Conservation (phyloP, 306 rosid species). For the Adenanthera pavonina region DNA sequence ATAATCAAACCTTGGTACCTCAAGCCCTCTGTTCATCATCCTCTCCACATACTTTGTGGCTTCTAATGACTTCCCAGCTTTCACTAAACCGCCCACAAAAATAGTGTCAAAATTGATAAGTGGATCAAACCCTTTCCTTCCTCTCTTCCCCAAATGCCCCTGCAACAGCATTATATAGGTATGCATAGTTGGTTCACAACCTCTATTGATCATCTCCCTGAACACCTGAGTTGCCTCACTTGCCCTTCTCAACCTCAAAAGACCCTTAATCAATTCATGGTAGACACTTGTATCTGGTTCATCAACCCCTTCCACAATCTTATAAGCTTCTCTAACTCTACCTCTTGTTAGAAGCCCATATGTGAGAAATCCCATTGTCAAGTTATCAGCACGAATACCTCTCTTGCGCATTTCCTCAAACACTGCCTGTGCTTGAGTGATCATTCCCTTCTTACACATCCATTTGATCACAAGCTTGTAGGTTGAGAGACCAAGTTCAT, state of each 20-base stretch:
- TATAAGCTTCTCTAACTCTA: constrained; percentile 66
- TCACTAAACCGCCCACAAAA: constrained; percentile 78
- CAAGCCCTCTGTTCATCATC: constrained; percentile 64
- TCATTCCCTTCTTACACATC: constrained; percentile 72
- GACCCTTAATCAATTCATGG: constrained; percentile 80
- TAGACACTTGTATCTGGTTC: constrained; percentile 54
- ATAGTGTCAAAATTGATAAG: constrained; percentile 77
- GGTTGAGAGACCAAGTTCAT: constrained; percentile 60
- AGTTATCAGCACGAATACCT: constrained; percentile 56
- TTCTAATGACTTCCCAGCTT: constrained; percentile 57
- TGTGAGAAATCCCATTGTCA: constrained; percentile 51
- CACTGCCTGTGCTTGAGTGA: constrained; percentile 50
- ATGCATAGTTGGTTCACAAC: constrained; percentile 71
- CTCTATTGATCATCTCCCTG: constrained; percentile 71
- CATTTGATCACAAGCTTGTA: constrained; percentile 67
- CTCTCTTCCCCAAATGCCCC: constrained; percentile 72
- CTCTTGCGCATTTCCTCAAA: constrained; percentile 78
- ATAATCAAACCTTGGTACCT: constrained; percentile 89
- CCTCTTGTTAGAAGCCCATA: constrained; percentile 66
- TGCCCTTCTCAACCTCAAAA: constrained; percentile 66
- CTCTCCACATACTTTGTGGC: constrained; percentile 89
- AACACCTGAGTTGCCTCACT: constrained; percentile 83
- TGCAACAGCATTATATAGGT: constrained; percentile 84
- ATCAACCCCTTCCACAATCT: constrained; percentile 44
- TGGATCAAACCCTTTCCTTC: constrained; percentile 75